These are phyloP conservation scores for Zygotorulaspora sp. DNA, from an alignment of 805 yeast genomes.

Conservation along the genomic window DNA sequence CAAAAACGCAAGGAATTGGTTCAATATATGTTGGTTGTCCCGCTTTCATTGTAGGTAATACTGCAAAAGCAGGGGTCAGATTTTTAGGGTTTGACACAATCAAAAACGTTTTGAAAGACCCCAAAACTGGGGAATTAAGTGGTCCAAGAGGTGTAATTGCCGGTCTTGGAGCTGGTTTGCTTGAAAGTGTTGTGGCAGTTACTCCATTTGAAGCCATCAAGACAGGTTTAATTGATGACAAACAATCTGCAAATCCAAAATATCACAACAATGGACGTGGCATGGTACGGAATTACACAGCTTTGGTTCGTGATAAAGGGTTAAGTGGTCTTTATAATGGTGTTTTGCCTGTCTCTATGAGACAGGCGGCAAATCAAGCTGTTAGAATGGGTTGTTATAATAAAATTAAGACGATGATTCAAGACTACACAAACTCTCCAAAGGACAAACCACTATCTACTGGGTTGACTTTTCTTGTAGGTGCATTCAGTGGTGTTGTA, in stretches of 20 bases:
- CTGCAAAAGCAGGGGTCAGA: constrained; percentile 93
- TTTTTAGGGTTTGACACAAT: constrained; percentile 89
- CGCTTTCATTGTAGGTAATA: constrained; percentile 92
- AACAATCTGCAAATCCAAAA: constrained; percentile 67
- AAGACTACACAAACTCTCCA: constrained; percentile 59
- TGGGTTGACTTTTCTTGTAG: constrained; percentile 77
- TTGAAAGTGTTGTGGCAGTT: constrained; percentile 88
- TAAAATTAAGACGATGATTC: constrained; percentile 74
- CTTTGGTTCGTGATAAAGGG: constrained; percentile 72
- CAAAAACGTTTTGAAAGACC: constrained; percentile 70
- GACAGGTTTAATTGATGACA: constrained; percentile 93
- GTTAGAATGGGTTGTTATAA: constrained; percentile 92
- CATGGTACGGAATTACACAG: constrained; percentile 41
- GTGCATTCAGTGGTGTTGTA: constrained; percentile 83
- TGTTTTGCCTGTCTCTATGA: constrained; percentile 82
- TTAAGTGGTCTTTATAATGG: constrained; percentile 83
- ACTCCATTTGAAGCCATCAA: constrained; percentile 97
- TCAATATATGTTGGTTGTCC: constrained; percentile 93
- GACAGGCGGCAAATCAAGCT: constrained; percentile 95
- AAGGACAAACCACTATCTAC: constrained; percentile 73
- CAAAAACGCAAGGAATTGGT: constrained; percentile 69
- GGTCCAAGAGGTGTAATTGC: constrained; percentile 92
- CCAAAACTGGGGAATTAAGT: constrained; percentile 71
- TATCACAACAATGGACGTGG: constrained; percentile 62
- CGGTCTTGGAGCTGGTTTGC: constrained; percentile 94